Conservation (phyloP, 208 protist species). For the Leptomonas seymouri region DNA sequence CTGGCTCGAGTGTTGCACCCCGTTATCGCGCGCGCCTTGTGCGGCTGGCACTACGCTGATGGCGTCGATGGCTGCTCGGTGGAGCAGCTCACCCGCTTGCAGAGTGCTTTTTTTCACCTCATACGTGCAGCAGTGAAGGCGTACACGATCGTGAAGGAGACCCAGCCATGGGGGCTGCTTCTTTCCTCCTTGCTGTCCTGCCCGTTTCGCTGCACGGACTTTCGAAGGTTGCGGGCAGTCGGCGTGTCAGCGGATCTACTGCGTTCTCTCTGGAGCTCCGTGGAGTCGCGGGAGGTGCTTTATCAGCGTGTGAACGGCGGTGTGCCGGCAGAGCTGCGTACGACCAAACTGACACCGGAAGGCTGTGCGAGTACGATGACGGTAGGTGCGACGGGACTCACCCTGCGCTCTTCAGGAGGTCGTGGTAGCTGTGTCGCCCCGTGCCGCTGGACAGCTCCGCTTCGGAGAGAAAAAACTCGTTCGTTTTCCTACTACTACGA, state of each 20-base stretch:
- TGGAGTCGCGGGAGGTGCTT: conserved; percentile 13
- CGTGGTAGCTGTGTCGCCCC: conserved; percentile 75
- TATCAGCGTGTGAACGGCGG: conserved; percentile 56
- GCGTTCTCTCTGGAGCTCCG: conserved; percentile 26
- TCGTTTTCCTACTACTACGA: conserved; percentile 76
- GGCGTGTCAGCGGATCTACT: conserved; percentile 25
- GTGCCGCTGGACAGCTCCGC: conserved; percentile 42
- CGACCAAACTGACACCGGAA: conserved; percentile 42
- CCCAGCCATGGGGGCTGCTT: conserved; percentile 54
- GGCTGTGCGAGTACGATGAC: conserved; percentile 49
- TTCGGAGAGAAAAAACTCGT: conserved; percentile 4
- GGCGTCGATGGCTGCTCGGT: conserved; percentile 84
- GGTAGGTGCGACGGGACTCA: conserved; percentile 54
- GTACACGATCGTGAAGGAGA: conserved; percentile 20
- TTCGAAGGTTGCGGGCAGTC: conserved; percentile 49
- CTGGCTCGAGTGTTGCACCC: conserved; percentile 71
- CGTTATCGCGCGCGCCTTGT: conserved; percentile 76
- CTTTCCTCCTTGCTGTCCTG: conserved; percentile 65
- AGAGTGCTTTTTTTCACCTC: conserved; percentile 81
- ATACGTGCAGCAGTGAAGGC: conserved; percentile 52
- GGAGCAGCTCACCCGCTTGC: conserved; percentile 75
- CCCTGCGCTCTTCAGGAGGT: conserved; percentile 52
- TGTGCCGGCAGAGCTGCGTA: conserved; percentile 50
- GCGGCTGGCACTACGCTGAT: conserved; percentile 85
- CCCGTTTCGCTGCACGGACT: conserved; percentile 59